Percentiles rank a stretch among this genome's conserved stretches.
Conservation (phyloP, 2,329 filamentous ascomycete species). For the Neonectria punicea region DNA sequence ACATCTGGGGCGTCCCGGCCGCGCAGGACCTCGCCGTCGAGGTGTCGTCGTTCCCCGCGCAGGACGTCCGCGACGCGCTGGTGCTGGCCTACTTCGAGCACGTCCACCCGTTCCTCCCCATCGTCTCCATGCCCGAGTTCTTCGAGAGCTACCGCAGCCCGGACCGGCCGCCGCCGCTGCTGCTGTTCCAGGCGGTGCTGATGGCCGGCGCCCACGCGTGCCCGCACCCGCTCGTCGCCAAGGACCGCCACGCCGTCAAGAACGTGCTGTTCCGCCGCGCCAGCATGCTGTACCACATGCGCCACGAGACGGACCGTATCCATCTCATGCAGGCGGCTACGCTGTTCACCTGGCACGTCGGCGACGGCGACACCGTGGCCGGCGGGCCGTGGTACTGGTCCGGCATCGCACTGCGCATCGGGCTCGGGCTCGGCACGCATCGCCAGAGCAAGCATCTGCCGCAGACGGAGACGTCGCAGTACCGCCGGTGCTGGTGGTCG, state of each 20-base stretch:
- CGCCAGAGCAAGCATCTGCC: slow-evolving; percentile 36
- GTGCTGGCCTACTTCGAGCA: slow-evolving; percentile 39
- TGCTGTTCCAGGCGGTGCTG: slow-evolving; percentile 37
- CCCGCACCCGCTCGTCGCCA: slow-evolving; percentile 37
- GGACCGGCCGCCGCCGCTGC: slow-evolving; percentile 34
- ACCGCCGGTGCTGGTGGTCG: slow-evolving; percentile 41
- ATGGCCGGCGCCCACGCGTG: slow-evolving; percentile 42
- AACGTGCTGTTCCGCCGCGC: slow-evolving; percentile 39
- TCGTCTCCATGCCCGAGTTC: slow-evolving; percentile 40
- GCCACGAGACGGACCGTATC: slow-evolving; percentile 38
- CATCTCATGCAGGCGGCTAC: slow-evolving; percentile 39
- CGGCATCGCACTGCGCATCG: slow-evolving; percentile 38
- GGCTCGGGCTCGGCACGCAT: slow-evolving; percentile 34
- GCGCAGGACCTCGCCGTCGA: slow-evolving; percentile 36
- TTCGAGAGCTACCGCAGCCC: slow-evolving; percentile 35
- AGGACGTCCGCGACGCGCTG: slow-evolving; percentile 40
- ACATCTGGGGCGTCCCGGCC: slow-evolving; percentile 35
- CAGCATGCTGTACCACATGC: slow-evolving; percentile 42
- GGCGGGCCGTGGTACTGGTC: slow-evolving; percentile 42
- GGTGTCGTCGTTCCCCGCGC: slow-evolving; percentile 37
- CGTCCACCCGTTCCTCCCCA: slow-evolving; percentile 39
- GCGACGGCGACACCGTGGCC: slow-evolving; percentile 36
- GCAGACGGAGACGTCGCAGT: slow-evolving; percentile 36
- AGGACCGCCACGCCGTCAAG: slow-evolving; percentile 40
- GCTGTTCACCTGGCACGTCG: slow-evolving; percentile 40